Evolutionary conservation across 192 early-diverging fungal genomes (phyloP).

Genomic region (Backusella australiensis): DNA sequence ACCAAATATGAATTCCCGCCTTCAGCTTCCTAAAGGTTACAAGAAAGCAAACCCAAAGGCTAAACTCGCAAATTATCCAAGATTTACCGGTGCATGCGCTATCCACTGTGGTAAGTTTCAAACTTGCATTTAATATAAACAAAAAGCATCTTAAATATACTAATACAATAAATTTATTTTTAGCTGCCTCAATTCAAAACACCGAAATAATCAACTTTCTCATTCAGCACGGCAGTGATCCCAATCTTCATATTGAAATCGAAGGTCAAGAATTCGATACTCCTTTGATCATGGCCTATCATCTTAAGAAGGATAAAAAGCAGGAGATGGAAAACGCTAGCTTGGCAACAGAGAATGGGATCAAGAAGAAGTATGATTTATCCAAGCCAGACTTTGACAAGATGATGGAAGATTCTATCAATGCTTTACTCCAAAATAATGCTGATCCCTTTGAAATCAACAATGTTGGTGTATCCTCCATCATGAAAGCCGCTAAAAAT

Average conservation of each 20-base stretch:
- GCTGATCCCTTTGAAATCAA: slow-evolving; percentile 21
- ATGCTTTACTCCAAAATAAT: background rate
- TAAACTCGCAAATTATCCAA: slow-evolving; percentile 17
- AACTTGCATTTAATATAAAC: background rate
- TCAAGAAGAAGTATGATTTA: slow-evolving; percentile 18
- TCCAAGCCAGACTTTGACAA: slow-evolving; percentile 14
- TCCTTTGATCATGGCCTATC: slow-evolving; percentile 18
- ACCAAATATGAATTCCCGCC: slow-evolving; percentile 14
- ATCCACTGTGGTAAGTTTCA: slow-evolving; percentile 27
- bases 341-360: background rate
- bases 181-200: slow-evolving; percentile 26
- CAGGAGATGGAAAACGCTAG: background rate
- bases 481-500: slow-evolving; percentile 16
- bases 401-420: background rate
- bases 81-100: slow-evolving; percentile 21
- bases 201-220: slow-evolving; percentile 23
- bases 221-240: slow-evolving; percentile 19
- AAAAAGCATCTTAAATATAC: too few relatives aligned
- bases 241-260: slow-evolving; percentile 7
- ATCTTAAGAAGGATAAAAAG: background rate
- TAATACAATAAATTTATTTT: background rate
- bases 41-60: slow-evolving; percentile 27
- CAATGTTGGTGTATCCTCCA: background rate
- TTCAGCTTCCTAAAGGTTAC: slow-evolving; percentile 22
- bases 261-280: background rate